phyloP scores from a whole-genome alignment of 805 yeast species.

The Kurtzmaniella fragi region DNA sequence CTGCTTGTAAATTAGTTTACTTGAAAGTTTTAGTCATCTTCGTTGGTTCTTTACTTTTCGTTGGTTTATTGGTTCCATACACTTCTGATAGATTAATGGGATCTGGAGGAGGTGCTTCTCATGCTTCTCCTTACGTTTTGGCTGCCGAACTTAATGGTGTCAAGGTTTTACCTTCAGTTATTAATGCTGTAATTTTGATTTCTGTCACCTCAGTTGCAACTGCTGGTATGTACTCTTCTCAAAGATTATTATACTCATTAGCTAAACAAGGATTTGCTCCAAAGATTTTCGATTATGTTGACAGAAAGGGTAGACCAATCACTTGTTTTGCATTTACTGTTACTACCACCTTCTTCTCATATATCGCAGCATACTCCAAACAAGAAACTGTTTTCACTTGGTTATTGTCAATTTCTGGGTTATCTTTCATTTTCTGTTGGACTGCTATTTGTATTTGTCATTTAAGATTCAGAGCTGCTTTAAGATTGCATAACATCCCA shows the following conservation, averaged over 20 bases:
- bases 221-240: background rate
- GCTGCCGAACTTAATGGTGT: slow-evolving; percentile 24
- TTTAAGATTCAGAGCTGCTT: slow-evolving; percentile 25
- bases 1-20: slow-evolving; percentile 37
- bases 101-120: slow-evolving; percentile 15
- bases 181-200: slow-evolving; percentile 9
- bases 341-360: slow-evolving; percentile 17
- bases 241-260: slow-evolving; percentile 5
- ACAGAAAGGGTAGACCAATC: slow-evolving; percentile 22
- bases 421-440: slow-evolving; percentile 22
- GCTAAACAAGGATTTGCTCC: slow-evolving; percentile 26
- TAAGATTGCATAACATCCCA: slow-evolving; percentile 16
- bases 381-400: slow-evolving; percentile 25
- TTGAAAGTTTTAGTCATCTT: slow-evolving; percentile 34
- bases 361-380: slow-evolving; percentile 26
- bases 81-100: slow-evolving; percentile 31
- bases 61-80: slow-evolving; percentile 36
- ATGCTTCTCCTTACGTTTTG: slow-evolving; percentile 22
- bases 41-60: slow-evolving; percentile 35
- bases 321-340: slow-evolving; percentile 22
- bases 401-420: slow-evolving; percentile 25
- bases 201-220: slow-evolving; percentile 24
- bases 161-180: background rate
- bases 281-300: slow-evolving; percentile 20
- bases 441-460: slow-evolving; percentile 21